phyloP scores from a whole-genome alignment of 2,329 filamentous ascomycete genomes.

The Aspergillus sp. region DNA sequence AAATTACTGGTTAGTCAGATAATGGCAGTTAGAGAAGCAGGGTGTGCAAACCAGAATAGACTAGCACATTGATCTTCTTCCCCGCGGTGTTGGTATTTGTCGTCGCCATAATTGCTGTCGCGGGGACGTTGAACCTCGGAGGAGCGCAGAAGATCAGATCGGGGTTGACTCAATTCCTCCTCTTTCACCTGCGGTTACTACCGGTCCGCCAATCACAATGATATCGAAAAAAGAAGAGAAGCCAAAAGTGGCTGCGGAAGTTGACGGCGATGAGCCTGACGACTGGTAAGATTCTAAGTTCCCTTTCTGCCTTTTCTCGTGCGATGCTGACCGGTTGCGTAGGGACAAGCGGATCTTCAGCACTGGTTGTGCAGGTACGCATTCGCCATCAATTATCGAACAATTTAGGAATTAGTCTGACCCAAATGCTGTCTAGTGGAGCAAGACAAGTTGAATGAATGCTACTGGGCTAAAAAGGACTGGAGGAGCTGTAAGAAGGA shows the following conservation, averaged over 20 bases:
- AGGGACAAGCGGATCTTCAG: slow-evolving; percentile 99
- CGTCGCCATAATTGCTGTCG: slow-evolving; percentile 28
- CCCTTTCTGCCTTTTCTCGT: neutral
- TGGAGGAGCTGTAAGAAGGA: slow-evolving; percentile 87
- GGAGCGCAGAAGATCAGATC: neutral
- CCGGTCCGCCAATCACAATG: slow-evolving; percentile 41
- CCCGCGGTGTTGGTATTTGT: slow-evolving; percentile 53
- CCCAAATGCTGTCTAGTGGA: slow-evolving; percentile 59
- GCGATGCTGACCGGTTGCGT: slow-evolving; percentile 18
- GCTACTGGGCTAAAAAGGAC: slow-evolving; percentile 93
- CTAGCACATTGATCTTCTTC: slow-evolving; percentile 79
- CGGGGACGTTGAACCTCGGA: slow-evolving; percentile 11
- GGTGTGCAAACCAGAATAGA: slow-evolving; percentile 73
- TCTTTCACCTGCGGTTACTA: neutral
- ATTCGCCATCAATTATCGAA: neutral
- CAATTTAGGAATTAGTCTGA: slow-evolving; percentile 1
- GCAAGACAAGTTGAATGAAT: slow-evolving; percentile 88
- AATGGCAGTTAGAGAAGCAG: slow-evolving; percentile 21
- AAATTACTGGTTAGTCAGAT: slow-evolving; percentile 25
- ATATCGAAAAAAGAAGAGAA: slow-evolving; percentile 62
- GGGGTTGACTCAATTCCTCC: slow-evolving; percentile 4
- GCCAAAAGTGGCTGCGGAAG: slow-evolving; percentile 38
- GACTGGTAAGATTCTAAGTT: slow-evolving; percentile 68
- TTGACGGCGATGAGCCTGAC: slow-evolving; percentile 84
- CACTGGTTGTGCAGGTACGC: slow-evolving; percentile 83